A percentile compares a stretch with the other conserved stretches of the same genome.
phyloP scores from a whole-genome alignment of 768 basidiomycete species.

The Ephemerocybe angulata region DNA sequence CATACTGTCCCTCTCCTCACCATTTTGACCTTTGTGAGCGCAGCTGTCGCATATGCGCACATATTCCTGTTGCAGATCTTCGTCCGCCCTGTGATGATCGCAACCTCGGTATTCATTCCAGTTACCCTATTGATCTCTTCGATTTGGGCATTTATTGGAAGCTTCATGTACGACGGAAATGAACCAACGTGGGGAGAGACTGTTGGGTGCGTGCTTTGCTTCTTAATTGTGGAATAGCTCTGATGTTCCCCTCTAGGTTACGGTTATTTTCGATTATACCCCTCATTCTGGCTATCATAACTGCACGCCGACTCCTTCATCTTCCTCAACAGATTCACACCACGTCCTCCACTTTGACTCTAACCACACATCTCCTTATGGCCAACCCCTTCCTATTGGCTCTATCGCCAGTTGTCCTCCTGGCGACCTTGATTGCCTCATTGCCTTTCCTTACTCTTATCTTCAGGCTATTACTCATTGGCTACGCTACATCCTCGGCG shows the following conservation, averaged over 20 bases:
- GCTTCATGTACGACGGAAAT: slow-evolving; percentile 53
- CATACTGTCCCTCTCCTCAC: slow-evolving; percentile 77
- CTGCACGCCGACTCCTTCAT: slow-evolving; percentile 66
- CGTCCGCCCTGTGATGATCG: slow-evolving; percentile 78
- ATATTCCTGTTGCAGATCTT: slow-evolving; percentile 76
- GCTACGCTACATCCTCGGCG: slow-evolving; percentile 37
- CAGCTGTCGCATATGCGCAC: slow-evolving; percentile 67
- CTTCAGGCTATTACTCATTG: slow-evolving; percentile 73
- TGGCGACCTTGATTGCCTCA: slow-evolving; percentile 60
- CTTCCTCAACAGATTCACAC: slow-evolving; percentile 70
- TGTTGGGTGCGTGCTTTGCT: slow-evolving; percentile 54
- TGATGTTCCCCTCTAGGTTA: slow-evolving; percentile 40
- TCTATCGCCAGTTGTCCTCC: slow-evolving; percentile 70
- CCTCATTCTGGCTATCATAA: slow-evolving; percentile 62
- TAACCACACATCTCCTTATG: slow-evolving; percentile 68
- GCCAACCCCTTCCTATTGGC: slow-evolving; percentile 71
- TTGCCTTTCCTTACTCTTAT: slow-evolving; percentile 78
- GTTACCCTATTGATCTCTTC: slow-evolving; percentile 70
- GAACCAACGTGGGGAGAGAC: slow-evolving; percentile 82
- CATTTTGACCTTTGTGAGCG: slow-evolving; percentile 68
- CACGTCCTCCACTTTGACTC: slow-evolving; percentile 52
- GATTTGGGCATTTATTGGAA: slow-evolving; percentile 78
- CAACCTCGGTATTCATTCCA: slow-evolving; percentile 73
- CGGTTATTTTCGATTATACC: slow-evolving; percentile 78
- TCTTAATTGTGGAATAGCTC: not conserved